A percentile compares a stretch with the other conserved stretches of the same genome.
phyloP scores from a whole-genome alignment of 1,284 basidiomycete genomes.

The Waitea zeae region DNA sequence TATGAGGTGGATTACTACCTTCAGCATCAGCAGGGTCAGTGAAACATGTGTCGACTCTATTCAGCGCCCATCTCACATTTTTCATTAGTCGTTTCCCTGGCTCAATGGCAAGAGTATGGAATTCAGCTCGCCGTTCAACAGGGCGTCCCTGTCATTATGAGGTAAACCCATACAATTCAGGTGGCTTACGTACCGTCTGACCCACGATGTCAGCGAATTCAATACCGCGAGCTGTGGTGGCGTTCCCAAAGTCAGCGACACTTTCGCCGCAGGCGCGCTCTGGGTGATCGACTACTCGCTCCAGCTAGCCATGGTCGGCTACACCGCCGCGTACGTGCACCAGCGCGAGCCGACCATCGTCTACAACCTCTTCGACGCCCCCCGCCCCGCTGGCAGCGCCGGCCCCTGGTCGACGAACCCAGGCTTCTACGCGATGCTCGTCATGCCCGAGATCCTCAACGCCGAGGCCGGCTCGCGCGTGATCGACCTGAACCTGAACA shows the following conservation, averaged over 20 bases:
- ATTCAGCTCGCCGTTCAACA: constrained; percentile 9
- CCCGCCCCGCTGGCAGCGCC: constrained; percentile 17
- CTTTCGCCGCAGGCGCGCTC: constrained; percentile 42
- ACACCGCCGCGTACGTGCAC: constrained; percentile 28
- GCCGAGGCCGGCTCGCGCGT: constrained; percentile 26
- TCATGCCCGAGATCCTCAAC: constrained; percentile 34
- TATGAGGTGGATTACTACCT: constrained; percentile 15
- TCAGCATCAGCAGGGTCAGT: constrained; percentile 11
- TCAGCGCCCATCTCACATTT: too few species aligned
- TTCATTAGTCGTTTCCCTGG: constrained; percentile 13
- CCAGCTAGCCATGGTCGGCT: constrained; percentile 30
- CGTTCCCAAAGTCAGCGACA: constrained; percentile 36
- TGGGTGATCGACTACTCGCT: constrained; percentile 40
- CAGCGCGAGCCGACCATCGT: constrained; percentile 30
- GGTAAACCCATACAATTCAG: too few species aligned
- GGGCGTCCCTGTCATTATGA: constrained; percentile 23
- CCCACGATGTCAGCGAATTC: constrained; percentile 51
- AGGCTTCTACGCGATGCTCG: constrained; percentile 38
- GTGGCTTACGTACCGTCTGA: too few species aligned
- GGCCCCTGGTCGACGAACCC: constrained; percentile 31
- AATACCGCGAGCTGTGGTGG: constrained; percentile 56
- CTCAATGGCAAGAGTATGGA: constrained; percentile 25
- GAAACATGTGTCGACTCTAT: too few species aligned
- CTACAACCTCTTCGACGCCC: constrained; percentile 32
- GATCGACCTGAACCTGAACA: constrained; percentile 28